Base-by-base conservation (phyloP, 805 yeast species). In the Nakazawaea wyomingensis region DNA sequence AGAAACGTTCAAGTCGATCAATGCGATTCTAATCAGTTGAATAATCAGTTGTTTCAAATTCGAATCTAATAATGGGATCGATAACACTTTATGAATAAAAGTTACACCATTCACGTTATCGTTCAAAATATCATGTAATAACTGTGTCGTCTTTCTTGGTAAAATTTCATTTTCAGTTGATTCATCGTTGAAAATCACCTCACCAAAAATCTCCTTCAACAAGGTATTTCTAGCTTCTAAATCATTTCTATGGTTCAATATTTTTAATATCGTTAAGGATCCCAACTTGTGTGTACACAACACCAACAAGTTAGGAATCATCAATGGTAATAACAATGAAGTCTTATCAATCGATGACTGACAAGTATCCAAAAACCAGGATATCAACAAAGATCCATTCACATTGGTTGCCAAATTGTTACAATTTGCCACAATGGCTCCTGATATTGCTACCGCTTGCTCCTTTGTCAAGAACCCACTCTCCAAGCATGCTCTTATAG, bases 281-380 rank as follows among this genome's bases (percentile, higher is more conserved):
- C 96, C 97, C 48, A 90, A 66, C 62, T 89, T 91, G 54, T 88
- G 95, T 33, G 82, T 76, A 54, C 91, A 79, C 47, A 88, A 65
- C 30, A 68, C 72, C 10, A 71, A 77, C 53, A 89, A 70, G 51
- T 79, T 71, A 1, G 87, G 81, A 36, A 78, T 54, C 43, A 88
- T 65, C 54, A 74, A 71, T 24, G 77, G 74, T 2, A 88, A 80
- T 37, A 93, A 66, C 16, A 86, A 66, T 21, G 68, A 63, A 60
- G 82, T 85, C 53, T 91, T 75, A 53, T 79, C 32, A 11, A 10
- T 73, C 31, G 82, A 80, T 34, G 80, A 56, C 7, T 71, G 71
- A 51, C 85, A 84, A 1, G 96, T 86, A 57, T 93, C 99, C 56
- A 93, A 72, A 54, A 85, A 84, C 99, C 99, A 93, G 1, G 96